phyloP scores from a whole-genome alignment of 2,329 filamentous ascomycete genomes.

The Dactylellina sp. region DNA sequence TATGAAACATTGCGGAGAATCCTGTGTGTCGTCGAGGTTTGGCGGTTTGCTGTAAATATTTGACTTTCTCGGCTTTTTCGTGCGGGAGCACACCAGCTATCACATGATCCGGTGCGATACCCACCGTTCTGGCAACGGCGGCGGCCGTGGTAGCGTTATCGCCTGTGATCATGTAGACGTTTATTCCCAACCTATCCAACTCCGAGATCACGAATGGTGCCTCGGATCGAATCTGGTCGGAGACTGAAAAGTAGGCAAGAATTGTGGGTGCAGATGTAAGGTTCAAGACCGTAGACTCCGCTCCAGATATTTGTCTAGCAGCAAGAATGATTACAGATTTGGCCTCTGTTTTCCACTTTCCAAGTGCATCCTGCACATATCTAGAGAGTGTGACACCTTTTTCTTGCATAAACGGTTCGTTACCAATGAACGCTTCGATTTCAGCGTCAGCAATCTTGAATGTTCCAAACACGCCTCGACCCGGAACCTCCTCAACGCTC shows the following conservation, averaged over 20 bases:
- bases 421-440: conserved; percentile 75
- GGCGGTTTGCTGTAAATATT: conserved; percentile 69
- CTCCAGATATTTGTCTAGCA: conserved; percentile 13
- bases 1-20: conserved; percentile 36
- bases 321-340: conserved; percentile 70
- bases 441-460: conserved; percentile 64
- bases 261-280: conserved; percentile 63
- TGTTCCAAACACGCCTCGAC: conserved; percentile 75
- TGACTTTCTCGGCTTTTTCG: conserved; percentile 80
- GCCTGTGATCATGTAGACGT: conserved; percentile 92
- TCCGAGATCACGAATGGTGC: conserved; percentile 73
- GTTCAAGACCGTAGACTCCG: conserved; percentile 59
- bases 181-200: conserved; percentile 74
- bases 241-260: conserved; percentile 77
- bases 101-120: conserved; percentile 79
- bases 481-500: conserved; percentile 74
- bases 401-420: conserved; percentile 75
- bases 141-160: conserved; percentile 87
- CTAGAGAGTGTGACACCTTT: conserved; percentile 49
- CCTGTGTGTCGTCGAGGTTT: conserved; percentile 35
- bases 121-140: conserved; percentile 80
- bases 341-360: conserved; percentile 72
- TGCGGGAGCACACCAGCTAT: conserved; percentile 88
- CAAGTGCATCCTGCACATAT: conserved; percentile 25
- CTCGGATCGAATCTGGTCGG: conserved; percentile 83